Percentiles rank a stretch among this genome's conserved stretches.
Evolutionary conservation across 805 yeast species (phyloP).

Genomic region (Lipomyces orientalis): DNA sequence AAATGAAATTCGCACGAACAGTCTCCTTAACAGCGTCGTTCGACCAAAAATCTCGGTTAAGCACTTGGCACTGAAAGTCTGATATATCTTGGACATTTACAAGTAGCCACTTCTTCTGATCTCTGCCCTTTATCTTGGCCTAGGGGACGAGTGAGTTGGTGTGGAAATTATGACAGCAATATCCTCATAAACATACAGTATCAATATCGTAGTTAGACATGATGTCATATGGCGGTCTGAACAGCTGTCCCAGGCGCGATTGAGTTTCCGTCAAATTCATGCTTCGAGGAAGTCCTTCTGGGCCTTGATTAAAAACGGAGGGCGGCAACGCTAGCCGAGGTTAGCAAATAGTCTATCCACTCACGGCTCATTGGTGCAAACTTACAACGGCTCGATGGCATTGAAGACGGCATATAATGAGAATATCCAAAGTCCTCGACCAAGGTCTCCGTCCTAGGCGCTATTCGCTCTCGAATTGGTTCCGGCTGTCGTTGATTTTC

Average conservation of each 20-base stretch:
- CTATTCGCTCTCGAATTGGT: slow-evolving; percentile 75
- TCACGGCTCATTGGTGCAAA: slow-evolving; percentile 29
- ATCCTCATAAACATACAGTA: slow-evolving; percentile 38
- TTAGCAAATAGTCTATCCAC: not conserved
- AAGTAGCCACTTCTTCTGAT: slow-evolving; percentile 76
- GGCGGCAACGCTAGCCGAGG: not conserved
- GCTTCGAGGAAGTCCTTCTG: slow-evolving; percentile 2
- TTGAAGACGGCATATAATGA: slow-evolving; percentile 27
- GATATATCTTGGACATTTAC: slow-evolving; percentile 85
- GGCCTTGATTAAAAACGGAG: slow-evolving; percentile 59
- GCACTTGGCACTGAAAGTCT: slow-evolving; percentile 85
- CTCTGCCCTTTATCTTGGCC: slow-evolving; percentile 73
- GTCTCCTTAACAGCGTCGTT: slow-evolving; percentile 64
- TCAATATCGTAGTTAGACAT: slow-evolving; percentile 74
- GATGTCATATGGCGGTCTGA: slow-evolving; percentile 92
- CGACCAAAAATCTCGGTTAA: slow-evolving; percentile 95
- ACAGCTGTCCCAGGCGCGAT: slow-evolving; percentile 76
- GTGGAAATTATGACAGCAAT: not conserved
- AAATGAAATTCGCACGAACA: slow-evolving; percentile 72
- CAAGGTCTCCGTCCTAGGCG: slow-evolving; percentile 77
- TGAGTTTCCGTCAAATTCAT: slow-evolving; percentile 51
- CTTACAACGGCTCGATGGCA: slow-evolving; percentile 38
- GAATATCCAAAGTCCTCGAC: slow-evolving; percentile 51
- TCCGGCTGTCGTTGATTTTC: slow-evolving; percentile 41
- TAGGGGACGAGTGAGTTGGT: not conserved